Conservation (phyloP, 1,284 basidiomycete genomes). For the Ceratobasidium sp. region DNA sequence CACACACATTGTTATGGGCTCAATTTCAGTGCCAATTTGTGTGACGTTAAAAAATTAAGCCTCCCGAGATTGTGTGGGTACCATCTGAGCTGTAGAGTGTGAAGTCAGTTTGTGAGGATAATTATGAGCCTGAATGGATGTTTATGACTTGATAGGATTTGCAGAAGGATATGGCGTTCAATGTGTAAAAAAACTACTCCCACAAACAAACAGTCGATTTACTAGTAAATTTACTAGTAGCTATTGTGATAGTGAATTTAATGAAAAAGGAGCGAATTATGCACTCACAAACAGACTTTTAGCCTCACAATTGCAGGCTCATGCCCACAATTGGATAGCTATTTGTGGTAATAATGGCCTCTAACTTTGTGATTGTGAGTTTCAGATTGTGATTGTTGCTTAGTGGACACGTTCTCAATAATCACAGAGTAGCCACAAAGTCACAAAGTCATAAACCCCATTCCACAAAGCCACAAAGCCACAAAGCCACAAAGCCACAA, state of each 20-base stretch:
- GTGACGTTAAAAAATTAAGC: too few relatives aligned
- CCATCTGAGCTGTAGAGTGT: too few relatives aligned
- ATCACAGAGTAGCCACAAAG: too few relatives aligned
- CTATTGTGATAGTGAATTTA: background rate
- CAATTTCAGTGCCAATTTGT: too few relatives aligned
- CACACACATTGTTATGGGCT: too few relatives aligned
- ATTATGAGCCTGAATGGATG: too few relatives aligned
- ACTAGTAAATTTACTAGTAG: background rate
- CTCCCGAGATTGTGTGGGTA: too few relatives aligned
- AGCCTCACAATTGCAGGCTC: background rate
- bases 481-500: background rate
- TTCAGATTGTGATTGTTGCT: background rate
- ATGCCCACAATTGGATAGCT: too few relatives aligned
- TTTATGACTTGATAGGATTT: too few relatives aligned
- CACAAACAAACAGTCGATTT: background rate
- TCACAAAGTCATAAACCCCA: background rate
- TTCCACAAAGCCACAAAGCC: background rate
- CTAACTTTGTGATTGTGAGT: background rate
- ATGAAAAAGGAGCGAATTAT: background rate
- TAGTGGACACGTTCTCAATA: too few relatives aligned
- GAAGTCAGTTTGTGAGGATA: too few relatives aligned
- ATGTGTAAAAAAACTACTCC: background rate
- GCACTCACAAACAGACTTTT: background rate
- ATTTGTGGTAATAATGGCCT: too few relatives aligned
- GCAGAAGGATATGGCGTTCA: constrained; percentile 21